A percentile compares a stretch with the other conserved stretches of the same genome.
Conservation (phyloP, 352 stramenopile genomes). For the Phytophthora crassamura region DNA sequence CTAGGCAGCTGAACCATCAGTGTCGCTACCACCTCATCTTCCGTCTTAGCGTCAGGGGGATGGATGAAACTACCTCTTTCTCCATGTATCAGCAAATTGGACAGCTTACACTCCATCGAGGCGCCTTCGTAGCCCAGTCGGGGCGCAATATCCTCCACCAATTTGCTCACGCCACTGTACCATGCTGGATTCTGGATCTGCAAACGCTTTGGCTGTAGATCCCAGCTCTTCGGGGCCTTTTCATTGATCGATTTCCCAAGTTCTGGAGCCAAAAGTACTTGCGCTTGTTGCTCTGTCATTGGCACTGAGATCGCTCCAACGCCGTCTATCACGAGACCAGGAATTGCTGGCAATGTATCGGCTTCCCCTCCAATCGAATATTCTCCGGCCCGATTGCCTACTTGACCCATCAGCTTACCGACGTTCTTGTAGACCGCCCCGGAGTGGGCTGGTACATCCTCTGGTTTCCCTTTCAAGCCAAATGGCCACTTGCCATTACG, state of each 20-base stretch:
- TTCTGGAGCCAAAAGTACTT: constrained; percentile 1
- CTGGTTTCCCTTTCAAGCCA: background rate
- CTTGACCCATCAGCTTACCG: background rate
- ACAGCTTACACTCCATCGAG: constrained; percentile 16
- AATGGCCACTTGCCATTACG: background rate
- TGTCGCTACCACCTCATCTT: constrained; percentile 55
- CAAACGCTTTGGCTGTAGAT: constrained; percentile 1
- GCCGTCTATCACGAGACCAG: background rate
- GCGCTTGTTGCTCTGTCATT: background rate
- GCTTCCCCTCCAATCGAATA: constrained; percentile 3
- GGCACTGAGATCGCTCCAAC: background rate
- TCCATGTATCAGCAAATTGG: constrained; percentile 57
- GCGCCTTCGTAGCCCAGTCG: constrained; percentile 11
- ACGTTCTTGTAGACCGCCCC: background rate
- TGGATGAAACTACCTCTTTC: constrained; percentile 41
- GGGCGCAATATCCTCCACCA: background rate
- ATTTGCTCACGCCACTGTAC: background rate
- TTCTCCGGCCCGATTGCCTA: background rate
- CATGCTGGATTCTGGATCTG: constrained; percentile 1
- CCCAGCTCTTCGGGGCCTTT: constrained; percentile 18
- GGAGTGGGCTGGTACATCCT: background rate
- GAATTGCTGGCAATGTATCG: background rate
- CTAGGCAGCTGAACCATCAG: constrained; percentile 51
- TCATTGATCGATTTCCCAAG: constrained; percentile 17
- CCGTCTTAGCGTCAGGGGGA: constrained; percentile 57